Evolutionary conservation across 176 grass and related monocot genomes (phyloP).

Genomic region (Zizania latifolia): DNA sequence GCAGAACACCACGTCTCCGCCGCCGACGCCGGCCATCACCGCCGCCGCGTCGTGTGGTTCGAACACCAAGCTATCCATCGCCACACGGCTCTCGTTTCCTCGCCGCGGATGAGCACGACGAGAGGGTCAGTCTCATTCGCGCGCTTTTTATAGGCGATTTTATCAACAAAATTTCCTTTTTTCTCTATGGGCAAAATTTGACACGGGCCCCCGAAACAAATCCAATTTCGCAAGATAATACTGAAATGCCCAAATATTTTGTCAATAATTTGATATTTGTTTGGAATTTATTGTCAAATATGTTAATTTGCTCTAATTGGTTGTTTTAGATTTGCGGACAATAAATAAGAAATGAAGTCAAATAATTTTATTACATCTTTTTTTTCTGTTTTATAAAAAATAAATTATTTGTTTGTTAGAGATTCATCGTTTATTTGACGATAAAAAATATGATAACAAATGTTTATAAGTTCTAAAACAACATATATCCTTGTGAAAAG

Average conservation of each 20-base stretch:
- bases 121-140: not conserved
- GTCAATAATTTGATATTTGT: not conserved
- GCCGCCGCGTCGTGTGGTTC: slow-evolving; percentile 7
- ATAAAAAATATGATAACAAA: too few species aligned
- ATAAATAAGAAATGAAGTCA: too few species aligned
- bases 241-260: not conserved
- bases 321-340: too few species aligned
- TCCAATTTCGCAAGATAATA: not conserved
- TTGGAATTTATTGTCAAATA: not conserved
- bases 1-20: slow-evolving; percentile 52
- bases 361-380: too few species aligned
- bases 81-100: too few species aligned
- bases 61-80: slow-evolving; percentile 31
- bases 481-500: too few species aligned
- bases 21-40: not conserved
- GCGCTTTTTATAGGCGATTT: not conserved
- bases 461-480: too few species aligned
- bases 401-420: too few species aligned
- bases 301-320: too few species aligned
- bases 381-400: too few species aligned
- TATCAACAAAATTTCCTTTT: too few species aligned
- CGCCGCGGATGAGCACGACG: not conserved
- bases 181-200: not conserved
- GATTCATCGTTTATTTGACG: too few species aligned
- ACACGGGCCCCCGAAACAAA: not conserved